These are phyloP conservation scores for Raffaelea deltoideospora DNA, from an alignment of 2,329 filamentous ascomycete genomes.

Conservation along the genomic window DNA sequence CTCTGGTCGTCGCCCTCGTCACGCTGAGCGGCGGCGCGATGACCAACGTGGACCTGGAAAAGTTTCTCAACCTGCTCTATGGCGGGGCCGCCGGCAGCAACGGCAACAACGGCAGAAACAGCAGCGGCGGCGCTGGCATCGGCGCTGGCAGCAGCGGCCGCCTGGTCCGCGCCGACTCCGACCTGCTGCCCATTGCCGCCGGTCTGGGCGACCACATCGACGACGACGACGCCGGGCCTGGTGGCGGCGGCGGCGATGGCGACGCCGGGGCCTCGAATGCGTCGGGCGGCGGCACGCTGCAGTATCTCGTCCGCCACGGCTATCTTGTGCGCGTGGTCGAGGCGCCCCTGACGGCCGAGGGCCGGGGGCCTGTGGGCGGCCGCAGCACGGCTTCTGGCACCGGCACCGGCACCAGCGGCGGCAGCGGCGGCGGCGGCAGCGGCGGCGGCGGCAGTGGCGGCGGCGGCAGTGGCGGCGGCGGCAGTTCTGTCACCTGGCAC, in stretches of 20 bases:
- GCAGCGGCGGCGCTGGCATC: no score
- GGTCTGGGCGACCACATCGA: constrained; percentile 10
- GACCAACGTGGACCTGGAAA: constrained; percentile 61
- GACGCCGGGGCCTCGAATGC: background rate
- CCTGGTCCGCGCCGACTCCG: constrained; percentile 32
- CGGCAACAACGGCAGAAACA: no score
- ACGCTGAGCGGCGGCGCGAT: constrained; percentile 58
- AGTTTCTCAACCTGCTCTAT: constrained; percentile 28
- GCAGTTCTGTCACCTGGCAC: constrained; percentile 53
- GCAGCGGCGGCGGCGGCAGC: background rate
- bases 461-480: background rate
- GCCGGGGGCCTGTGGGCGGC: background rate
- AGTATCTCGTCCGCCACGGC: constrained; percentile 60
- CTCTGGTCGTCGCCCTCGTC: constrained; percentile 64
- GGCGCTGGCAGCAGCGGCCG: constrained; percentile 22
- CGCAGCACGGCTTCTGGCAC: no score
- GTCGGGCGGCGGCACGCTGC: constrained; percentile 8
- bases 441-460: background rate
- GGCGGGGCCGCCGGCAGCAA: no score
- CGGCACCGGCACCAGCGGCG: no score
- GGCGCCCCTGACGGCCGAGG: constrained; percentile 45
- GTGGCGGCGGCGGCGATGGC: background rate
- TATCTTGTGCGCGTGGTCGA: constrained; percentile 70
- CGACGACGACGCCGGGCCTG: constrained; percentile 7
- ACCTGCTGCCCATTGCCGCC: constrained; percentile 39